Conservation (phyloP, 1,284 basidiomycete species). For the Leccinum subrobustum region DNA sequence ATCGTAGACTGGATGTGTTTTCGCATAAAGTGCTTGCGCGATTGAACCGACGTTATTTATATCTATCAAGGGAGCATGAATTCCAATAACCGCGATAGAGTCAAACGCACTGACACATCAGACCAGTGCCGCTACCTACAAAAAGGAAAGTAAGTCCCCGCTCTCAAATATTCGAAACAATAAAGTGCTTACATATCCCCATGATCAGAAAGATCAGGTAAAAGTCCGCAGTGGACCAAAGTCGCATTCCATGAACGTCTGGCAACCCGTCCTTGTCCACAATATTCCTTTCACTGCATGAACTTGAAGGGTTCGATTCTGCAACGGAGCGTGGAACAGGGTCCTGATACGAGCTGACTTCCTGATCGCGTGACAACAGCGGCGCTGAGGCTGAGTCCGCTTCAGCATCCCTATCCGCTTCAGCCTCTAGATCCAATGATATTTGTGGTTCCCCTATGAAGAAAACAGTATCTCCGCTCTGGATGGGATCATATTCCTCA, state of each 20-base stretch:
- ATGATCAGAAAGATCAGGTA: slow-evolving; percentile 73
- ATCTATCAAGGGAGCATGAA: slow-evolving; percentile 42
- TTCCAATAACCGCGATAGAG: not conserved
- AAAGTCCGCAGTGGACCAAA: slow-evolving; percentile 62
- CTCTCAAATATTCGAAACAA: not conserved
- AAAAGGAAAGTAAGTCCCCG: slow-evolving; percentile 1
- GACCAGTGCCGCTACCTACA: slow-evolving; percentile 81
- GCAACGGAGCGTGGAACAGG: slow-evolving; percentile 10
- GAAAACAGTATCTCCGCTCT: slow-evolving; percentile 11
- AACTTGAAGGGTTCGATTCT: slow-evolving; percentile 11
- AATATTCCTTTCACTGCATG: slow-evolving; percentile 3
- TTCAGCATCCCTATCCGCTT: slow-evolving; percentile 4
- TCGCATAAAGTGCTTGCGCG: slow-evolving; percentile 78
- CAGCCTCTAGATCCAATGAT: slow-evolving; percentile 28
- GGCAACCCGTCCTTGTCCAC: slow-evolving; percentile 25
- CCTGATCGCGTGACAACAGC: slow-evolving; percentile 17
- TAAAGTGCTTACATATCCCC: slow-evolving; percentile 55
- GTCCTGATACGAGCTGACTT: slow-evolving; percentile 8
- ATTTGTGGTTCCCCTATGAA: slow-evolving; percentile 32
- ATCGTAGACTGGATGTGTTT: slow-evolving; percentile 64
- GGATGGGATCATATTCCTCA: slow-evolving; percentile 16
- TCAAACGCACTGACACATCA: slow-evolving; percentile 50
- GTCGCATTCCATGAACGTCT: slow-evolving; percentile 48
- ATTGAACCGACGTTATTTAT: slow-evolving; percentile 97
- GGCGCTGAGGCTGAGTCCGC: slow-evolving; percentile 13